Conservation (phyloP, 139 green algal species). For the Ettlia oleoabundans region DNA sequence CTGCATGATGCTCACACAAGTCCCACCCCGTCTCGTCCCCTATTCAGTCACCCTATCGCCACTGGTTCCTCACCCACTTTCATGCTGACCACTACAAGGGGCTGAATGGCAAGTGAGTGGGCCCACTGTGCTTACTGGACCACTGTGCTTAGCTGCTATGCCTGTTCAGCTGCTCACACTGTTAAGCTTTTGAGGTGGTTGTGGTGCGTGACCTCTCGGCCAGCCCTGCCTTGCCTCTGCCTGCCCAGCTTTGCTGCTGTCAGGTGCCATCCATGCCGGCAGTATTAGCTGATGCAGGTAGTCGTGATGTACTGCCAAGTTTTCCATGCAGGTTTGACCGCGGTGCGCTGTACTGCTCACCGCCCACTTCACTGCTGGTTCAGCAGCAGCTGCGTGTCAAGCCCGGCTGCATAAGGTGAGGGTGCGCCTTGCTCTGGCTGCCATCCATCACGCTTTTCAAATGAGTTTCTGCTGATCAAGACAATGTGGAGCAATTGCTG, state of each 20-base stretch:
- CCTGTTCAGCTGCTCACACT: neutral
- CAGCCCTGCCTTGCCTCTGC: too few relatives aligned
- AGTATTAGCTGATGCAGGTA: too few relatives aligned
- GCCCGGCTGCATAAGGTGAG: slow-evolving; percentile 19
- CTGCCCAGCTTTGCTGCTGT: too few relatives aligned
- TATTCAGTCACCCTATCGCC: slow-evolving; percentile 22
- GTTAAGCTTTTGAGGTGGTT: neutral
- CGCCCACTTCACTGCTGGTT: slow-evolving; percentile 72
- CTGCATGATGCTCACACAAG: too few relatives aligned
- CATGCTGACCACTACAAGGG: slow-evolving; percentile 88
- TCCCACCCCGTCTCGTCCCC: too few relatives aligned
- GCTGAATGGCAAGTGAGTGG: slow-evolving; percentile 28
- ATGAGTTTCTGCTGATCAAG: too few relatives aligned
- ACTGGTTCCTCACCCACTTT: slow-evolving; percentile 92
- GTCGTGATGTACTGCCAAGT: neutral
- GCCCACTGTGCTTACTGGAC: neutral
- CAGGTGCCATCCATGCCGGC: too few relatives aligned
- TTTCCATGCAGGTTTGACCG: slow-evolving; percentile 46
- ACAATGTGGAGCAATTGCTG: too few relatives aligned
- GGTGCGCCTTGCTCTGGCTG: neutral
- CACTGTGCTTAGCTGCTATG: neutral
- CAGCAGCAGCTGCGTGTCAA: slow-evolving; percentile 54
- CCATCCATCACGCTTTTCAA: neutral
- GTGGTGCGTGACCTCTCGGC: too few relatives aligned
- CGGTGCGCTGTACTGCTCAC: slow-evolving; percentile 75